Percentiles rank a stretch among this genome's conserved stretches.
Conservation (phyloP, 1,284 basidiomycete species). For the Tausonia pullulans region DNA sequence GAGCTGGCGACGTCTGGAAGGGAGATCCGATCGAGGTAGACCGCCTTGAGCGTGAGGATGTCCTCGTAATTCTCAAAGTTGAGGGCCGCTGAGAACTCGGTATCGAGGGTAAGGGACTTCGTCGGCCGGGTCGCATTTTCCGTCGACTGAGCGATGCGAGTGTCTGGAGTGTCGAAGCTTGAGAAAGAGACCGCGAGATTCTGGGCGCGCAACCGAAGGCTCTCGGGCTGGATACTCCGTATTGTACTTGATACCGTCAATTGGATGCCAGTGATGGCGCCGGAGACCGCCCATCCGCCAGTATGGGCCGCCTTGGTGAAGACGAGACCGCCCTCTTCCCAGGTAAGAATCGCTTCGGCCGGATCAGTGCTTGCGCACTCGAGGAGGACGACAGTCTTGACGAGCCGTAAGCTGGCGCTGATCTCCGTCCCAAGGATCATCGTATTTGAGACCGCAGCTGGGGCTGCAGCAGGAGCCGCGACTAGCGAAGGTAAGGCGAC, state of each 20-base stretch:
- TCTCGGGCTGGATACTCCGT: slow-evolving; percentile 44
- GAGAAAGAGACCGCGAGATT: slow-evolving; percentile 58
- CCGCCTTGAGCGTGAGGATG: slow-evolving; percentile 76
- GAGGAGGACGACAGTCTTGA: slow-evolving; percentile 68
- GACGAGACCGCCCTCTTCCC: slow-evolving; percentile 84
- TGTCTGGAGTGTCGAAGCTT: too few relatives aligned
- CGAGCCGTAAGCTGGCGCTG: slow-evolving; percentile 75
- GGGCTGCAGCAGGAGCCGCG: too few relatives aligned
- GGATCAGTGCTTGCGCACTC: slow-evolving; percentile 82
- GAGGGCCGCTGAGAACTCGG: slow-evolving; percentile 58
- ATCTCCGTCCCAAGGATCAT: slow-evolving; percentile 38
- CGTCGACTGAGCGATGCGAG: slow-evolving; percentile 1
- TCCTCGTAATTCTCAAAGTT: slow-evolving; percentile 73
- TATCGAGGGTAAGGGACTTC: slow-evolving; percentile 54
- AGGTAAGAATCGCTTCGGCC: slow-evolving; percentile 69
- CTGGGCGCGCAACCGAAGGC: slow-evolving; percentile 51
- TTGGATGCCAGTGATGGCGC: too few relatives aligned
- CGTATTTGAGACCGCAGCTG: too few relatives aligned
- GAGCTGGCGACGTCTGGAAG: slow-evolving; percentile 40
- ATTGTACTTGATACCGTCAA: too few relatives aligned
- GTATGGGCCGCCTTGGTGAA: slow-evolving; percentile 38
- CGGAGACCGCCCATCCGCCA: too few relatives aligned
- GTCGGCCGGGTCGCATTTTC: slow-evolving; percentile 24
- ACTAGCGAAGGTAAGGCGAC: too few relatives aligned
- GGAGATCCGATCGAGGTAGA: slow-evolving; percentile 76